These are phyloP conservation scores for Fusarium sp. DNA, from an alignment of 2,329 filamentous ascomycete species.

Conservation along the genomic window DNA sequence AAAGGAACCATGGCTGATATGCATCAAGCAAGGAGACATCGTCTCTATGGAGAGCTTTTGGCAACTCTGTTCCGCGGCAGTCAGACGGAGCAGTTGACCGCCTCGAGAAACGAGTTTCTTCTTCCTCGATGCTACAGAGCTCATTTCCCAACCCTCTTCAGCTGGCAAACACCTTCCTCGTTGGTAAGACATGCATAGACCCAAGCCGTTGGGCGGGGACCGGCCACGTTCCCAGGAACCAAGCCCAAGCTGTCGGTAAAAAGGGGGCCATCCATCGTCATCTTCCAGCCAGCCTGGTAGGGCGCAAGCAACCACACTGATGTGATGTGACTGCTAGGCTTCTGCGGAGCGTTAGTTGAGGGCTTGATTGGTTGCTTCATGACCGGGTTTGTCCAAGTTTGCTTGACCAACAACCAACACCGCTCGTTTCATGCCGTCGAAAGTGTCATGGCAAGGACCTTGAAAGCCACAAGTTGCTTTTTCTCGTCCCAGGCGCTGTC, in stretches of 20 bases:
- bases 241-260: conserved; percentile 30
- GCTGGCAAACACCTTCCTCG: conserved; percentile 13
- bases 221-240: neutral
- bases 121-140: neutral
- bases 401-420: conserved; percentile 22
- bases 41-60: neutral
- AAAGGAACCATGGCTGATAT: neutral
- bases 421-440: conserved; percentile 17
- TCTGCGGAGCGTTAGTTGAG: neutral
- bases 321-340: too few species aligned
- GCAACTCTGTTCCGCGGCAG: conserved; percentile 2
- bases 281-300: conserved; percentile 23
- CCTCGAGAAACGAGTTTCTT: neutral
- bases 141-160: neutral
- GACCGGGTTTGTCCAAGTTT: neutral
- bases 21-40: neutral
- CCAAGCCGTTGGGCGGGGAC: conserved; percentile 11
- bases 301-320: conserved; percentile 13
- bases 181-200: neutral
- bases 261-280: conserved; percentile 5
- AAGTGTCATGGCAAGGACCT: conserved; percentile 13
- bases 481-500: neutral
- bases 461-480: conserved; percentile 17
- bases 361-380: neutral
- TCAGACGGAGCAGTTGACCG: conserved; percentile 20